Percentiles rank a stretch among this genome's conserved stretches.
Conservation (phyloP, 768 basidiomycete genomes). For the Trametes sanguinea region DNA sequence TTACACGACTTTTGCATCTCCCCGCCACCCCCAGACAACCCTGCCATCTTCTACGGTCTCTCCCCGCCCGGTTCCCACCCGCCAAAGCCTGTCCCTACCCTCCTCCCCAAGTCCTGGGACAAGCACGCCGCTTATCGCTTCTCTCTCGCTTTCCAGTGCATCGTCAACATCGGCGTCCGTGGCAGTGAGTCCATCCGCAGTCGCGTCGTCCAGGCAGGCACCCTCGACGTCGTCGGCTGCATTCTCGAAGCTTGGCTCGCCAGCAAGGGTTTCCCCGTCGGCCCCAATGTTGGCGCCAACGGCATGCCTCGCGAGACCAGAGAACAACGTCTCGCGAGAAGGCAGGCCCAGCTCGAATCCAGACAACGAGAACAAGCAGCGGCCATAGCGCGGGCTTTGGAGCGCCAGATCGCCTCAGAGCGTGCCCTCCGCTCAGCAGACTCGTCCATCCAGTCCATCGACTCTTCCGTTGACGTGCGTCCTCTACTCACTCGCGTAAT, state of each 20-base stretch:
- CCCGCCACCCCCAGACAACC: constrained; percentile 81
- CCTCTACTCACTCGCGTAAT: neutral
- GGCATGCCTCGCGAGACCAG: constrained; percentile 73
- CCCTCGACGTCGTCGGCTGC: constrained; percentile 89
- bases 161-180: constrained; percentile 95
- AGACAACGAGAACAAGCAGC: constrained; percentile 63
- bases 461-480: constrained; percentile 18
- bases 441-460: neutral
- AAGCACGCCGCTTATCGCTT: constrained; percentile 88
- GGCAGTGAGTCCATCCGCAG: constrained; percentile 91
- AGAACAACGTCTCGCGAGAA: constrained; percentile 68
- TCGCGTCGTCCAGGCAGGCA: constrained; percentile 92
- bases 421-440: neutral
- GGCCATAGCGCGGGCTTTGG: constrained; percentile 58
- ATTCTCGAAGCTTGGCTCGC: constrained; percentile 93
- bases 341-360: constrained; percentile 55
- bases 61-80: constrained; percentile 62
- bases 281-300: constrained; percentile 75
- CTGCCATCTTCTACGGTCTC: constrained; percentile 75
- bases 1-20: constrained; percentile 85
- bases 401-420: constrained; percentile 44
- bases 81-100: constrained; percentile 55
- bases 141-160: constrained; percentile 92
- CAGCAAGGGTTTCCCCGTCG: constrained; percentile 83
- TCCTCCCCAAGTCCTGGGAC: constrained; percentile 72